Base-by-base conservation (phyloP, 208 protist species). In the Histomonas meleagridis region DNA sequence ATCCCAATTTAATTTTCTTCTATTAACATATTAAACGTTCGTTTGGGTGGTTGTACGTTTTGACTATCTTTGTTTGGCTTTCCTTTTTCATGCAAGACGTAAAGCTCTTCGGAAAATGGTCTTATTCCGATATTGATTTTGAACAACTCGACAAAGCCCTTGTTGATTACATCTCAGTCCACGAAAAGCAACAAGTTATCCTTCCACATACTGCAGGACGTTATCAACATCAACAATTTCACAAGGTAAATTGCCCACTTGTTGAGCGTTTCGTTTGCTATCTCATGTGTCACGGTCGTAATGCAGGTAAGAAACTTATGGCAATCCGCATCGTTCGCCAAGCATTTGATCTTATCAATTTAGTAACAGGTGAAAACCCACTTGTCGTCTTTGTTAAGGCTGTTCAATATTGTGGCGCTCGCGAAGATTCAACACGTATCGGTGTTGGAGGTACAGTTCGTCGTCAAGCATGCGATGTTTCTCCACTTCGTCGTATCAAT, bases 341-440 rank as follows among this genome's bases (percentile, higher is more conserved):
- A 94, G 96, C 97, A 49, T 98, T 99, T 93, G 98, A 99, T 93
- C 97, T 99, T 93, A 98, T 99, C 94, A 95, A 99, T 96, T 95
- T 99, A 49, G 93, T 98, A 93, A 99, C 98, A 62, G 97, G 98
- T 91, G 93, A 97, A 93, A 99, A 99, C 97, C 98, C 98, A 93
- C 60, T 93, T 46, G 51, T 90, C 51, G 95, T 98, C 91, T 96
- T 99, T 76, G 96, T 99, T 91, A 96, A 99, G 92, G 98, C 98
- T 93, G 96, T 99, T 92, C 96, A 96, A 92, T 99, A 99, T 95
- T 95, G 95, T 95, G 98, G 98, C 92, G 97, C 98, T 92, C 97
- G 98, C 95, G 98, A 99, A 96, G 98, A 99, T 95, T 99, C 98
- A 51, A 99, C 98, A 93, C 97, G 98, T 94, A 98, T 99, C 92